Evolutionary conservation across 495 filamentous ascomycete species (phyloP).

Genomic region (Chaetomium tenue): DNA sequence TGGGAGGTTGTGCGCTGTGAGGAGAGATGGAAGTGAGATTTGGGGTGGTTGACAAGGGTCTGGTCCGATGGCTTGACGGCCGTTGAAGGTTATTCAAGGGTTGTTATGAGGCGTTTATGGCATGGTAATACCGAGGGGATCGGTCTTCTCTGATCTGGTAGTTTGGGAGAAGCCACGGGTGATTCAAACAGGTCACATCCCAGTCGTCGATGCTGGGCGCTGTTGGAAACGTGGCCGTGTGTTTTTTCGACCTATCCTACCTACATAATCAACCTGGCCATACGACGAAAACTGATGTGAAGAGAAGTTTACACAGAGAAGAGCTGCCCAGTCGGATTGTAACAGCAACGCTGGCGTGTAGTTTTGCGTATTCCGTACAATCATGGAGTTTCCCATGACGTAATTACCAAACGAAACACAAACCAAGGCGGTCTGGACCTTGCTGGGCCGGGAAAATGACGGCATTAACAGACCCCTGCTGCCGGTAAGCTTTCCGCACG

Average conservation of each 20-base stretch:
- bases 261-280: not conserved
- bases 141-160: not conserved
- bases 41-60: not conserved
- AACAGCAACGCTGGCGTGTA: too few species aligned
- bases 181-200: not conserved
- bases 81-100: too few species aligned
- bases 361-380: too few species aligned
- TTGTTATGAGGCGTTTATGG: not conserved
- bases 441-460: conserved; percentile 18
- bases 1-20: not conserved
- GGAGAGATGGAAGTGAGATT: not conserved
- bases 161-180: not conserved
- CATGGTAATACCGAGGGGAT: not conserved
- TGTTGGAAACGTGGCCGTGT: not conserved
- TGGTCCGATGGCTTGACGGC: too few species aligned
- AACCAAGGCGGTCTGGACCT: conserved; percentile 15
- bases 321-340: not conserved
- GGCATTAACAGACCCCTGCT: conserved; percentile 10
- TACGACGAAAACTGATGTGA: not conserved
- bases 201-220: not conserved
- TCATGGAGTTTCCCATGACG: conserved; percentile 16
- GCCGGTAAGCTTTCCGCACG: not conserved
- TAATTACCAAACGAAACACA: conserved; percentile 11
- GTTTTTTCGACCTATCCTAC: not conserved
- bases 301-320: not conserved